Evolutionary conservation across 352 stramenopile genomes (phyloP), one percentile per base, ranked within the genome.

Genomic region (Phytophthora europaea): DNA sequence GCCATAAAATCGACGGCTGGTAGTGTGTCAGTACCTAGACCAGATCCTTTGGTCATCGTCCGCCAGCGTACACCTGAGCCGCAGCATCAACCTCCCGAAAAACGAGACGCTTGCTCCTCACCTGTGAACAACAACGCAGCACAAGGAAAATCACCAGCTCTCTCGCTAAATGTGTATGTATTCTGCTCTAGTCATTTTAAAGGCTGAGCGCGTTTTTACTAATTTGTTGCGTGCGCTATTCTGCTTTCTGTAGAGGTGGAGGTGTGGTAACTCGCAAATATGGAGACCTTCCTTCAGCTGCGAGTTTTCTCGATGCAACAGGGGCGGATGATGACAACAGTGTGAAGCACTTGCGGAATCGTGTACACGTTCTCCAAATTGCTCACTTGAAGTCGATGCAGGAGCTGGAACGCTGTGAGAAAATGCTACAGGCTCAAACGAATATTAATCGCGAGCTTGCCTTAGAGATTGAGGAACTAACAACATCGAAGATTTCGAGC

Each of bases 351-450:
- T 71, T 95, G 20, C 77, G 82, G 43, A 91, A 94, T 64, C 85
- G 88, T 22, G 81, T 98, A 8, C 92, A 98, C 50, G 83, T 94
- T 57, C 79, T 98, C 16, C 93, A 98, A 61, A 82, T 98, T 16
- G 84, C 87, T 16, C 94, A 99, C 61, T 76, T 98, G 6, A 94
- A 96, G 52, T 80, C 94, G 9, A 94, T 93, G 61, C 91, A 97
- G 59, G 95, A 99, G 61, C 76, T 98, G 10, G 95, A 99, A 75
- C 80, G 95, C 2, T 93, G 92, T 47, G 95, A 99, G 63, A 93
- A 96, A 71, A 98, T 99, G 94, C 83, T 99, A 12, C 92, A 98
- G 43, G 93, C 93, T 3, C 95, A 99, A 73, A 98, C 89, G n/a
- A 94, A 89, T 50, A 99, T 99, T 73, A 99, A 99, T 67, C 81